A percentile compares a stretch with the other conserved stretches of the same genome.
Conservation (phyloP, 225 moss, liverwort and hornwort species). For the Polytrichum commune region DNA sequence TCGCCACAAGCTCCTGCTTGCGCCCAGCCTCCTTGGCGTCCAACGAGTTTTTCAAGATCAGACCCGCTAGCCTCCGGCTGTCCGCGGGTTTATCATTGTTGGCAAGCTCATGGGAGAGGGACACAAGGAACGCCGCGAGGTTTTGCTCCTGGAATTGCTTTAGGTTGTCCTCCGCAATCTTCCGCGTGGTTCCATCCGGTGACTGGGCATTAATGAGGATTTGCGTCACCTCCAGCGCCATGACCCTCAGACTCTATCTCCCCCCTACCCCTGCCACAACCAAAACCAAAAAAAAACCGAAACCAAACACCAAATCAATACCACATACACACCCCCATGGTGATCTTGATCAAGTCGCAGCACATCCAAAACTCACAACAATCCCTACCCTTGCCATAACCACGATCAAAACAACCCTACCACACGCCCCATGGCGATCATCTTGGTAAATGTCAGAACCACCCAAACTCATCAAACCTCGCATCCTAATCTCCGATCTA, state of each 20-base stretch:
- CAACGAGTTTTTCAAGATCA: slow-evolving; percentile 57
- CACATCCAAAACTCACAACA: too few relatives aligned
- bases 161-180: slow-evolving; percentile 45
- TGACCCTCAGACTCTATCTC: slow-evolving; percentile 8
- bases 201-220: slow-evolving; percentile 57
- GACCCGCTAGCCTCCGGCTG: slow-evolving; percentile 48
- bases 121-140: slow-evolving; percentile 50
- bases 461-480: too few relatives aligned
- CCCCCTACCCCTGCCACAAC: slow-evolving; percentile 15
- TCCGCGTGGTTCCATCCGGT: slow-evolving; percentile 50
- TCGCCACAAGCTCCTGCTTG: slow-evolving; percentile 47
- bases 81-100: slow-evolving; percentile 59
- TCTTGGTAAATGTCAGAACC: too few relatives aligned
- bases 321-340: too few relatives aligned
- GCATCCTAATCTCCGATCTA: too few relatives aligned
- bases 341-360: too few relatives aligned
- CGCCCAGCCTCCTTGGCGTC: slow-evolving; percentile 47
- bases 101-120: slow-evolving; percentile 49
- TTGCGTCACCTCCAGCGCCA: slow-evolving; percentile 59
- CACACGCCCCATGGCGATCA: too few relatives aligned
- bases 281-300: too few relatives aligned
- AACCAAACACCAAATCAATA: too few relatives aligned
- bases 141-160: slow-evolving; percentile 63
- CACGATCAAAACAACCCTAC: too few relatives aligned
- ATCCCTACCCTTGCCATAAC: too few relatives aligned